Conservation (phyloP, 805 yeast species). For the Candida insectalens region DNA sequence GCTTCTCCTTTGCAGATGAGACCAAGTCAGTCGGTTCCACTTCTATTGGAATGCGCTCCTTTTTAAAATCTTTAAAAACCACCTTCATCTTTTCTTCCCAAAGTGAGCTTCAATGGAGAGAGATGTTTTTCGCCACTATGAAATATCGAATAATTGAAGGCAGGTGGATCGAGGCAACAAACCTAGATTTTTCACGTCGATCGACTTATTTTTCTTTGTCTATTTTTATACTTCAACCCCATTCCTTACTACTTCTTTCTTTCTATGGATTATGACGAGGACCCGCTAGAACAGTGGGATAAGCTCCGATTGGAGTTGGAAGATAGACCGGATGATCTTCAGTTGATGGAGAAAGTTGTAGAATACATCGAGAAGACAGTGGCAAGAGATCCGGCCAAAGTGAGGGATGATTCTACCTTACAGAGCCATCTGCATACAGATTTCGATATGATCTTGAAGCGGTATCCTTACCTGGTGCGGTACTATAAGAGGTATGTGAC, state of each 20-base stretch:
- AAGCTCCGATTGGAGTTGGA: background rate
- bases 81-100: constrained; percentile 73
- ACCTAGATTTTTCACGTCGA: background rate
- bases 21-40: constrained; percentile 63
- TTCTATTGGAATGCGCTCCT: constrained; percentile 75
- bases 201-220: too few relatives aligned
- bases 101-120: too few relatives aligned
- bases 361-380: constrained; percentile 16
- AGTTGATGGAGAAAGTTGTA: constrained; percentile 19
- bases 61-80: constrained; percentile 85
- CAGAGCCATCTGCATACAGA: constrained; percentile 16
- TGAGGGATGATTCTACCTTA: constrained; percentile 10
- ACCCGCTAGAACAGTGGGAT: too few relatives aligned
- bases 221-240: too few relatives aligned
- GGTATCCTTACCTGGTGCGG: constrained; percentile 49
- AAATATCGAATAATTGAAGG: background rate
- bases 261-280: too few relatives aligned
- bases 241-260: too few relatives aligned
- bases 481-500: constrained; percentile 59
- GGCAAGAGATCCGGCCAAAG: constrained; percentile 10
- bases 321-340: constrained; percentile 15
- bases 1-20: constrained; percentile 56
- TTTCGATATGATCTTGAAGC: constrained; percentile 32
- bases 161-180: background rate
- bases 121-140: background rate